Base-by-base conservation (phyloP, 164 flowering plant genomes). In the Warburgia ugandensis region DNA sequence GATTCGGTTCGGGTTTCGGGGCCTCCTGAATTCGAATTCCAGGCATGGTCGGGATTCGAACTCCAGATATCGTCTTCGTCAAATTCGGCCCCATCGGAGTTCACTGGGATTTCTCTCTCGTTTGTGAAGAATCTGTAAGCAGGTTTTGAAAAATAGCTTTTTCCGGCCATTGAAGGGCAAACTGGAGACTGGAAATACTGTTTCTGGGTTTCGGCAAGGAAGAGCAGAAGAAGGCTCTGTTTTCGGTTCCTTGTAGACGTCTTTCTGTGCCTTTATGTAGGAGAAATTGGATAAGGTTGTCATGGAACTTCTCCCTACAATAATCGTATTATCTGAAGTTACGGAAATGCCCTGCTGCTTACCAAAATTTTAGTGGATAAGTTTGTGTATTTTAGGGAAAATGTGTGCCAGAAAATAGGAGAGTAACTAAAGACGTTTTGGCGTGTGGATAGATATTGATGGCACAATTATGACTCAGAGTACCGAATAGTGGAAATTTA, bases 11-110 rank as follows among this genome's bases (percentile, higher is more conserved):
- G 17, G 12, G 49, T 6, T 16, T 45, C 51, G 50, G 17, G 40
- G n/a, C 1, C 44, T 29, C 26, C 23, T 2, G 25, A 13, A 37
- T 41, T 17, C 19, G 56, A 44, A 22, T 38, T n/a, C n/a, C n/a
- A n/a, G n/a, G n/a, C n/a, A n/a, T n/a, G n/a, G n/a, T n/a, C n/a
- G n/a, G 25, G 17, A 37, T 41, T 17, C 19, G 57, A 39, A 27
- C 29, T 59, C 67, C 67, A 50, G 6, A 58, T 2, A 14, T 68
- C 72, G 3, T 58, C 16, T 26, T 68, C 67, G 38, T 68, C 72
- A 48, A 68, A 68, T 29, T 68, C 72, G 35, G 54, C 7, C 3
- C 3, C 22, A 38, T 48, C 45, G 13, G 59, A 44, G 26, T 13
- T 36, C 0, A 48, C 29, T 5, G 58, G 20, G 10, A n/a, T 30